A percentile compares a stretch with the other conserved stretches of the same genome.
phyloP scores from a whole-genome alignment of 148 eudicot species.

The Chenopodium formosanum region DNA sequence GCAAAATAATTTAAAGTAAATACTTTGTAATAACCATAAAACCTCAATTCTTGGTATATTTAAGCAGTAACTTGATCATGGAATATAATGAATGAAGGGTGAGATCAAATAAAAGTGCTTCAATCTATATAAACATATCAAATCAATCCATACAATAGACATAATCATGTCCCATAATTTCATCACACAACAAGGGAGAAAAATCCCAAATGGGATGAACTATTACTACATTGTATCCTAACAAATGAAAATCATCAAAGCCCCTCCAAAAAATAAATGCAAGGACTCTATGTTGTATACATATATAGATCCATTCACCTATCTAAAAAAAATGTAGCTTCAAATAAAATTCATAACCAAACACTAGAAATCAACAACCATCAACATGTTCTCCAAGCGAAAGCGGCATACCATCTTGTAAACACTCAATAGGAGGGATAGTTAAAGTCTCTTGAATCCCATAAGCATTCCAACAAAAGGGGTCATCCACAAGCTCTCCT shows the following conservation, averaged over 20 bases:
- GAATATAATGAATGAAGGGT: background rate
- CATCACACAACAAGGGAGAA: constrained; percentile 55
- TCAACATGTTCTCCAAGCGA: constrained; percentile 38
- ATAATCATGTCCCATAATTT: constrained; percentile 8
- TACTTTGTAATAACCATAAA: no score
- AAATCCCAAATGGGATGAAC: constrained; percentile 54
- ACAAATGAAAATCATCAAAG: constrained; percentile 20
- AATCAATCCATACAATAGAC: background rate
- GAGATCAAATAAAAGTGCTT: background rate
- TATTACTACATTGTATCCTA: constrained; percentile 14
- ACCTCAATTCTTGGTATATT: no score
- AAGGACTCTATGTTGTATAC: constrained; percentile 29
- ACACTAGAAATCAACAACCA: constrained; percentile 29
- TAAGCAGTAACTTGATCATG: no score
- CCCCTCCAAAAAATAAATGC: constrained; percentile 25
- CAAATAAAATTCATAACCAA: background rate
- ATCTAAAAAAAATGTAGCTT: background rate
- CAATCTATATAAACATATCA: background rate
- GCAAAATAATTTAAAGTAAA: no score
- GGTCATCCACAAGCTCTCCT: constrained; percentile 82
- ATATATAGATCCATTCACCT: constrained; percentile 6
- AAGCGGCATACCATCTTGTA: constrained; percentile 73
- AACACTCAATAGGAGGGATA: constrained; percentile 89
- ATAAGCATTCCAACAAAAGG: constrained; percentile 95
- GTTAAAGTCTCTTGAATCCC: constrained; percentile 80